phyloP scores from a whole-genome alignment of 2,329 filamentous ascomycete genomes.

The Hypoxylon sp. region DNA sequence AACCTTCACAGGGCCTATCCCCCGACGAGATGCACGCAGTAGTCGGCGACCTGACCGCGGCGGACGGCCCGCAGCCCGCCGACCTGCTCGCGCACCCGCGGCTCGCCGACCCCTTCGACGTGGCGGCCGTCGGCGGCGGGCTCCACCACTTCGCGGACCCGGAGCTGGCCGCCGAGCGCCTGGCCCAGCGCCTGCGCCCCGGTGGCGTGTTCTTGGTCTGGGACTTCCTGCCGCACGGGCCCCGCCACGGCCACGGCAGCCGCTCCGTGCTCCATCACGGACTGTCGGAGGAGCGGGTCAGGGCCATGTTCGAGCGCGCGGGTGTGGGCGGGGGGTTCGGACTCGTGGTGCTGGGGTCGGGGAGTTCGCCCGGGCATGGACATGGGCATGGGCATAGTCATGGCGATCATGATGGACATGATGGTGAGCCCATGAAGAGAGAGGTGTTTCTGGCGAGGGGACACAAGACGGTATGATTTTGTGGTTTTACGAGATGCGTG shows the following conservation, averaged over 20 bases:
- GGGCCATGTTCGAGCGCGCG: slow-evolving; percentile 71
- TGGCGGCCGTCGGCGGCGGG: slow-evolving; percentile 71
- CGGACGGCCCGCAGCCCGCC: slow-evolving; percentile 59
- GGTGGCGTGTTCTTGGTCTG: slow-evolving; percentile 76
- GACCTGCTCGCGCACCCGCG: slow-evolving; percentile 67
- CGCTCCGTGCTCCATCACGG: slow-evolving; percentile 73
- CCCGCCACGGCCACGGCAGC: slow-evolving; percentile 40
- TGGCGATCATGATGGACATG: slow-evolving; percentile 39
- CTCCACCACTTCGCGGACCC: slow-evolving; percentile 78
- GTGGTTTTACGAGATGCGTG: background rate
- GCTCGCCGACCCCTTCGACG: slow-evolving; percentile 70
- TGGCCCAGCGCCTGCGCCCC: slow-evolving; percentile 71
- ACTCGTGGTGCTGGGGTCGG: slow-evolving; percentile 65
- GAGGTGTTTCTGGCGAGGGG: slow-evolving; percentile 65
- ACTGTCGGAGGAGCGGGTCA: slow-evolving; percentile 71
- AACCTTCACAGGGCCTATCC: slow-evolving; percentile 58
- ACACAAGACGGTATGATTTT: slow-evolving; percentile 50
- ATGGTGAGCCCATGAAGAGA: slow-evolving; percentile 54
- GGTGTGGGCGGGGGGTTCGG: slow-evolving; percentile 69
- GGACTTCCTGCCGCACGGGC: slow-evolving; percentile 71
- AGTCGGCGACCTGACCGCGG: slow-evolving; percentile 67
- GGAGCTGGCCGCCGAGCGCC: slow-evolving; percentile 65
- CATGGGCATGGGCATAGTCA: slow-evolving; percentile 24
- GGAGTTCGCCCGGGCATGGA: slow-evolving; percentile 58
- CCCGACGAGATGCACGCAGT: slow-evolving; percentile 66